Evolutionary conservation across 1,284 basidiomycete species (phyloP), one percentile per base, ranked within the genome.

Genomic region (Rhodotorula mucilaginosa): DNA sequence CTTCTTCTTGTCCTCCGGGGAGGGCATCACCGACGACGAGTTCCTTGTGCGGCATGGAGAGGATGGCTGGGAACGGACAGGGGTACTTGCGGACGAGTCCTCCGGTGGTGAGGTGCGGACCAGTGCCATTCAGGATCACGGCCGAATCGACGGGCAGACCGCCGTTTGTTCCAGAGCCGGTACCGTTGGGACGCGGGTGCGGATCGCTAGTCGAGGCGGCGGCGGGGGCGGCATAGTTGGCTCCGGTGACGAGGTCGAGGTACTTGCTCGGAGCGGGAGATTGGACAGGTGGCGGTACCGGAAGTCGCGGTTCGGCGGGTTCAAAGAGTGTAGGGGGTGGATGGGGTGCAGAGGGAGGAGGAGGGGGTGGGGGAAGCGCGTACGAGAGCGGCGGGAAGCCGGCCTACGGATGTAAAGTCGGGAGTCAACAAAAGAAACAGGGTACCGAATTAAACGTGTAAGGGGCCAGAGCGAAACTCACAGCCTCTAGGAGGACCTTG

Each of bases 61-160:
- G 65, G 60, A 74, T 71, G 5, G 59, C 39, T 0, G 74, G 74
- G 64, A 71, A 75, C 13, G 74, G 74, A 39, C 74, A 75, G 12
- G 61, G 26, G 64, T 19, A 75, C 49, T 65, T 68, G 18, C 46
- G 59, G 19, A 16, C n/a, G 44, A 31, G 59, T 6, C 6, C 18
- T 39, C 39, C 39, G 39, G 39, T 39, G 39, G 39, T 39, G 10
- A 8, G 39, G 39, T 39, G 39, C 39, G 39, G 39, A 10, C 39
- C 39, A 7, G 39, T 12, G 5, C 39, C 39, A 12, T 39, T 39
- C 8, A 39, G 39, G 39, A 39, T 39, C 39, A 39, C 7, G 39
- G 39, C 39, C 39, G 39, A 39, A 39, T 39, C 39, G 39, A 39
- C 39, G 39, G 39, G 39, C 39, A 39, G 39, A 39, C 39, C 39